Percentiles rank a stretch among this genome's conserved stretches.
Conservation (phyloP, 2,329 filamentous ascomycete genomes). For the Fusarium globosum region DNA sequence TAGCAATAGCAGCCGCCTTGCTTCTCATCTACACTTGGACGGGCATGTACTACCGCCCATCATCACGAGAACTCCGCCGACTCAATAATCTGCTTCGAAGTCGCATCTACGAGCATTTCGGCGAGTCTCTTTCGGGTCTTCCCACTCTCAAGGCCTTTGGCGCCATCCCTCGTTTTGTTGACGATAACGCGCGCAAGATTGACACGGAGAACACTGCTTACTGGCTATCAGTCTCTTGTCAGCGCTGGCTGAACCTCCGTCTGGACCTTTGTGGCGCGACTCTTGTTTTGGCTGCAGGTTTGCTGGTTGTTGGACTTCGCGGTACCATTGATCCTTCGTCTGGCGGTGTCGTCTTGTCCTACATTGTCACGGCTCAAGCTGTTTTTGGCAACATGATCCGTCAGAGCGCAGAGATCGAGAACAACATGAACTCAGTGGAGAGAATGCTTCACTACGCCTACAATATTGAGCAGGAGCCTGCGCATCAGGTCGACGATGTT, state of each 20-base stretch:
- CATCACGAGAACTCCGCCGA: constrained; percentile 12
- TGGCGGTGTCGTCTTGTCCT: constrained; percentile 25
- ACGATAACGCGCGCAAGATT: constrained; percentile 18
- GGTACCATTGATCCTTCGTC: constrained; percentile 21
- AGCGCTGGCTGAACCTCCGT: constrained; percentile 23
- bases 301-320: constrained; percentile 22
- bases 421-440: constrained; percentile 97
- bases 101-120: constrained; percentile 29
- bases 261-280: constrained; percentile 16
- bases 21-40: constrained; percentile 20
- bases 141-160: constrained; percentile 26
- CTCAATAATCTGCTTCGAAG: constrained; percentile 27
- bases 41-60: constrained; percentile 25
- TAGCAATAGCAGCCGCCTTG: constrained; percentile 9
- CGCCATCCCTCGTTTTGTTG: constrained; percentile 9
- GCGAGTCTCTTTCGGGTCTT: constrained; percentile 16
- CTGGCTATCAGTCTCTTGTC: constrained; percentile 14
- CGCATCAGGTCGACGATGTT: background rate
- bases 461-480: constrained; percentile 47
- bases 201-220: constrained; percentile 25
- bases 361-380: constrained; percentile 54
- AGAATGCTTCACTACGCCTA: constrained; percentile 90
- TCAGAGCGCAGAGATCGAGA: constrained; percentile 66
- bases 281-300: background rate
- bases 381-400: constrained; percentile 75